Evolutionary conservation across 345 rosid genomes (phyloP).

Genomic region (Viola odorata): DNA sequence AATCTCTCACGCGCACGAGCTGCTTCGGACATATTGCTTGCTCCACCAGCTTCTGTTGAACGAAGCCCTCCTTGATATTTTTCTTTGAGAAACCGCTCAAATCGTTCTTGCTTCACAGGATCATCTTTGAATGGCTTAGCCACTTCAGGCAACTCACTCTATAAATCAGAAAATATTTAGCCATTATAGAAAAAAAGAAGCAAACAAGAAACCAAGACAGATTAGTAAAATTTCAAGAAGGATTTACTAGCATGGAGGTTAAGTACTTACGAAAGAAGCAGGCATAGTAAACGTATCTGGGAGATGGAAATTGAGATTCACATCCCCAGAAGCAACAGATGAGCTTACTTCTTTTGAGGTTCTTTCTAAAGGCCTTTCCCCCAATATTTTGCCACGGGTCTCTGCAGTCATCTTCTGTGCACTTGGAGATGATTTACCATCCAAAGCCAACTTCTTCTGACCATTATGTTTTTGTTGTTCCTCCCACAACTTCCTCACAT

Average conservation of each 20-base stretch:
- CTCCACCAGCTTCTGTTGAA: slow-evolving; percentile 40
- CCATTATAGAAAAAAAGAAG: not conserved
- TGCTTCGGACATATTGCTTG: slow-evolving; percentile 68
- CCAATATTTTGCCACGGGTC: slow-evolving; percentile 73
- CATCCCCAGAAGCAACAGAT: slow-evolving; percentile 42
- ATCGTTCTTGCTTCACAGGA: slow-evolving; percentile 83
- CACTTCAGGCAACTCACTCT: slow-evolving; percentile 57
- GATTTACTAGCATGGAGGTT: no score
- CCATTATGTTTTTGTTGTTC: slow-evolving; percentile 58
- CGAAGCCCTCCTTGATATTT: slow-evolving; percentile 93
- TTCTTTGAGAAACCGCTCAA: slow-evolving; percentile 86
- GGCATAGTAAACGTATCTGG: slow-evolving; percentile 82
- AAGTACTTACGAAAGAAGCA: slow-evolving; percentile 33
- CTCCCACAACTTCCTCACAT: slow-evolving; percentile 84
- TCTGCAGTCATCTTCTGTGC: slow-evolving; percentile 76
- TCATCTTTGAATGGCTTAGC: slow-evolving; percentile 82
- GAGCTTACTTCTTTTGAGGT: slow-evolving; percentile 43
- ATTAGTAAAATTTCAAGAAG: no score
- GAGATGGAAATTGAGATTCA: slow-evolving; percentile 61
- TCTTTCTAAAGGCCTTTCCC: slow-evolving; percentile 84
- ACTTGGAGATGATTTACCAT: slow-evolving; percentile 41
- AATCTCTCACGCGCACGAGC: slow-evolving; percentile 93
- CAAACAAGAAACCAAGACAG: not conserved
- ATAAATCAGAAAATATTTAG: slow-evolving; percentile 4
- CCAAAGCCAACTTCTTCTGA: slow-evolving; percentile 46